Conservation (phyloP, 208 protist species). For the Wallacemonas collosoma region DNA sequence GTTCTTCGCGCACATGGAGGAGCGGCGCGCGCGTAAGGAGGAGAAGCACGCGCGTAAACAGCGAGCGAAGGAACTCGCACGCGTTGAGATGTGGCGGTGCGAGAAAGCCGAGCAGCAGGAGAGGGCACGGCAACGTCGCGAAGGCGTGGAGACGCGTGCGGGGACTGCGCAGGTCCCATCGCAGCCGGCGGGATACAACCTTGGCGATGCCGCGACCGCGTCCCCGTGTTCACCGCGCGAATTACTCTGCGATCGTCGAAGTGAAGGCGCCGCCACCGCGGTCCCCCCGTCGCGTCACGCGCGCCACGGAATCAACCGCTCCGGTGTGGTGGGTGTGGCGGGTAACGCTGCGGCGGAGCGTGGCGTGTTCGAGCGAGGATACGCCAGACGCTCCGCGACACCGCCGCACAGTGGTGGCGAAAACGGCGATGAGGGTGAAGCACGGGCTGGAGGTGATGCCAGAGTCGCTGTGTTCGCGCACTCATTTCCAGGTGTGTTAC, state of each 20-base stretch:
- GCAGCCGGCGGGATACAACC: background rate
- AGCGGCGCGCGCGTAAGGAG: constrained; percentile 9
- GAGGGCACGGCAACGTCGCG: background rate
- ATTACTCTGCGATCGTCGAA: background rate
- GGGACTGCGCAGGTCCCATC: background rate
- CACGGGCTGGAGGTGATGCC: background rate
- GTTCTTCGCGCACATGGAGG: constrained; percentile 12
- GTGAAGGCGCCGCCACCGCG: background rate
- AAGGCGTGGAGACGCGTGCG: background rate
- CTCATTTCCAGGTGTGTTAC: constrained; percentile 10
- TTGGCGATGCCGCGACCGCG: constrained; percentile 5
- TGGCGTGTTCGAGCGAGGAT: too few relatives aligned
- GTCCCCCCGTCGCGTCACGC: background rate
- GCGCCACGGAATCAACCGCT: too few relatives aligned
- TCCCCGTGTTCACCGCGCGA: constrained; percentile 13
- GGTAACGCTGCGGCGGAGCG: too few relatives aligned
- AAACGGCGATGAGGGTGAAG: background rate
- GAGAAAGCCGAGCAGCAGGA: constrained; percentile 15
- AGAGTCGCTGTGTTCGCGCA: constrained; percentile 5
- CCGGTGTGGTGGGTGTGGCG: too few relatives aligned
- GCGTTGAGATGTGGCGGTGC: constrained; percentile 10
- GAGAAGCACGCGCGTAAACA: constrained; percentile 17
- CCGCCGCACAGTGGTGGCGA: background rate
- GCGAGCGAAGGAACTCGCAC: constrained; percentile 17
- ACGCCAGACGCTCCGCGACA: too few relatives aligned